Conservation (phyloP, 495 filamentous ascomycete genomes). For the Aspergillus wentii region DNA sequence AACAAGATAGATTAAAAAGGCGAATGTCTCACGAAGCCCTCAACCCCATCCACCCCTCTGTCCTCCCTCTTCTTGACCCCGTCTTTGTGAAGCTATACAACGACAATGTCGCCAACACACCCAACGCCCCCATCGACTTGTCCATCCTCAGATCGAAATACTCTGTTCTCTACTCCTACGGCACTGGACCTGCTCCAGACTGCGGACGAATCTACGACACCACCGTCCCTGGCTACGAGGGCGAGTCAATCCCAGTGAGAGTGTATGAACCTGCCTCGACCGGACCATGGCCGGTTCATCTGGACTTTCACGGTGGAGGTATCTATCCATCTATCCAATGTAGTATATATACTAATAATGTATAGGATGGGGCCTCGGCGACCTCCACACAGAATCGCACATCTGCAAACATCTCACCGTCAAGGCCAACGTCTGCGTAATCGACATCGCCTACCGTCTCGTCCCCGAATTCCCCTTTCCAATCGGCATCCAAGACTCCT, state of each 20-base stretch:
- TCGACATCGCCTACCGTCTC: constrained; percentile 50
- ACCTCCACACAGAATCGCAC: constrained; percentile 34
- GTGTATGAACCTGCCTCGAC: constrained; percentile 38
- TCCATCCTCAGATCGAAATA: constrained; percentile 20
- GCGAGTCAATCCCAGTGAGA: constrained; percentile 31
- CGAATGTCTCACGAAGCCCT: constrained; percentile 26
- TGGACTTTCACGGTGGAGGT: constrained; percentile 44
- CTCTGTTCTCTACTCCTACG: constrained; percentile 25
- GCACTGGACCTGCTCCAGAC: constrained; percentile 22
- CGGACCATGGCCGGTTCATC: constrained; percentile 42
- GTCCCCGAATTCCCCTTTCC: constrained; percentile 43
- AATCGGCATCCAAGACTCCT: constrained; percentile 43
- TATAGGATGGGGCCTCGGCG: constrained; percentile 44
- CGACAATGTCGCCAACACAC: constrained; percentile 24
- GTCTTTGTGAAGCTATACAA: constrained; percentile 27
- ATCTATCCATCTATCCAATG: background rate
- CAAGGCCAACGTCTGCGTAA: constrained; percentile 38
- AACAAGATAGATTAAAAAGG: too few species aligned
- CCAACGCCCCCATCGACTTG: constrained; percentile 22
- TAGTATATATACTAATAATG: constrained; percentile 15
- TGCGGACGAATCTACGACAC: constrained; percentile 26
- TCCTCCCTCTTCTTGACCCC: constrained; percentile 21
- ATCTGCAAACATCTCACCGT: constrained; percentile 26
- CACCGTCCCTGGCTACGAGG: constrained; percentile 33
- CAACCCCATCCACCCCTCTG: constrained; percentile 25